Percentiles rank a stretch among this genome's conserved stretches.
Evolutionary conservation across 768 basidiomycete species (phyloP).

Genomic region (Lepiota brunneoincarnata): DNA sequence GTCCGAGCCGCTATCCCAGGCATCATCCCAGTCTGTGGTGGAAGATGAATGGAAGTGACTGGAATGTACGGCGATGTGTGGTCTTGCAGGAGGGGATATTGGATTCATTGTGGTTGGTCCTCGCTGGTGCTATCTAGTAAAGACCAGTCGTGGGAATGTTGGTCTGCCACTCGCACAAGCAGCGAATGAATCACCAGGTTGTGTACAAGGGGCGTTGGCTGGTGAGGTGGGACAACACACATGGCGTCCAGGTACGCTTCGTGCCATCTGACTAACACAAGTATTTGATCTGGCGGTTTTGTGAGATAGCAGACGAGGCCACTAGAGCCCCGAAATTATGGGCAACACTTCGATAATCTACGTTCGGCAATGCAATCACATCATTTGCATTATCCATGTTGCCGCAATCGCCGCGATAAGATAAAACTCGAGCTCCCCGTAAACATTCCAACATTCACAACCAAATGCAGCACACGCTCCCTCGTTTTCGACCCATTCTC

Average conservation of each 20-base stretch:
- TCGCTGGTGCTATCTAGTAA: not conserved
- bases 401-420: slow-evolving; percentile 4
- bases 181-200: no score
- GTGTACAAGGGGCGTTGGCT: no score
- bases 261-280: no score
- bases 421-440: not conserved
- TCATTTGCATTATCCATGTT: no score
- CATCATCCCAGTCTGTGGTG: slow-evolving; percentile 52
- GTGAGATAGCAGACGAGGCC: no score
- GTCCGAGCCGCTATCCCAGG: slow-evolving; percentile 83
- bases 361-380: no score
- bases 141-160: slow-evolving; percentile 4
- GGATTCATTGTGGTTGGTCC: slow-evolving; percentile 37
- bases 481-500: slow-evolving; percentile 14
- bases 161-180: no score
- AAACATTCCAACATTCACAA: not conserved
- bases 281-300: no score
- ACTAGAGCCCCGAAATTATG: no score
- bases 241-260: no score
- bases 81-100: slow-evolving; percentile 69
- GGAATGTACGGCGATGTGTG: slow-evolving; percentile 66
- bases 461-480: slow-evolving; percentile 12
- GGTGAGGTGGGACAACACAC: no score
- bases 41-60: slow-evolving; percentile 38
- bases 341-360: no score